Evolutionary conservation across 2,329 filamentous ascomycete genomes (phyloP).

Genomic region (Botryotinia globosa): DNA sequence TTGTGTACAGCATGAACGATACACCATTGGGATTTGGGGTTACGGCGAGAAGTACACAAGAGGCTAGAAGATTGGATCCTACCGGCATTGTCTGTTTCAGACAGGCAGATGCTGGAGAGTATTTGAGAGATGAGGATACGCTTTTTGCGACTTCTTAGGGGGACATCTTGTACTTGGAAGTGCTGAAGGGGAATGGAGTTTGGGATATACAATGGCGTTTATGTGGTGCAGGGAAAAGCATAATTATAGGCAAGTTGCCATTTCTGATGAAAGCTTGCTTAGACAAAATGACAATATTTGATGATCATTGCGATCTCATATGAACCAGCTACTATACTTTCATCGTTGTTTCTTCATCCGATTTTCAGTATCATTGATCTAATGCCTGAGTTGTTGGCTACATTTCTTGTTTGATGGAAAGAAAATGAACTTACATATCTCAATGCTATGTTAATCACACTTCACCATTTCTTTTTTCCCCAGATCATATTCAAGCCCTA

Average conservation of each 20-base stretch:
- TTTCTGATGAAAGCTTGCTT: background rate
- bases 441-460: background rate
- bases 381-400: background rate
- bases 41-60: slow-evolving; percentile 81
- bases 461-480: background rate
- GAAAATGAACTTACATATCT: background rate
- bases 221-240: slow-evolving; percentile 1
- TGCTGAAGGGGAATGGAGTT: slow-evolving; percentile 15
- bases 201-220: slow-evolving; percentile 15
- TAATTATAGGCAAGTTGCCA: slow-evolving; percentile 8
- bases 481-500: background rate
- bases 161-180: background rate
- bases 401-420: background rate
- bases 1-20: slow-evolving; percentile 90
- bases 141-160: slow-evolving; percentile 51
- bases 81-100: slow-evolving; percentile 87
- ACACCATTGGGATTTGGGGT: slow-evolving; percentile 91
- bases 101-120: slow-evolving; percentile 93
- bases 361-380: background rate
- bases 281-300: background rate
- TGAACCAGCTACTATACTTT: background rate
- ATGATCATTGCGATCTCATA: background rate
- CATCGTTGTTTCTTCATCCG: background rate
- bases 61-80: slow-evolving; percentile 80
- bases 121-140: slow-evolving; percentile 77